Base-by-base conservation (phyloP, 2,329 filamentous ascomycete genomes). In the Fusarium euwallaceae region DNA sequence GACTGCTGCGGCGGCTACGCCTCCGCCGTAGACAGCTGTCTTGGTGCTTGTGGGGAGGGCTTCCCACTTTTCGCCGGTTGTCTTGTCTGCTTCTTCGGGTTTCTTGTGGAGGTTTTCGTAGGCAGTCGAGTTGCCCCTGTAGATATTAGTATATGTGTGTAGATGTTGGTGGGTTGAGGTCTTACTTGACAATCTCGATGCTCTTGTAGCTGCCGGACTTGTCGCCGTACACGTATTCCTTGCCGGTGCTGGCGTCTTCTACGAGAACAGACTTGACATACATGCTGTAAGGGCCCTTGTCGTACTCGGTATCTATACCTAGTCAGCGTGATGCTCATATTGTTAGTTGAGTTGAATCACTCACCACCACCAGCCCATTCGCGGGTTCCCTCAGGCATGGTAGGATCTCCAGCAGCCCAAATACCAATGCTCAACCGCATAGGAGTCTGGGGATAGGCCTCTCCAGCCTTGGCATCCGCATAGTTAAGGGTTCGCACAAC, bases 371-470 rank as follows among this genome's bases (percentile, higher is more conserved):
- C 92, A 67, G 92, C 92, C 92, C 92, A 94, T 66, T 91, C 84
- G 61, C 92, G 89, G 2, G 91, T 93, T 14, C 88, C 86, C 61
- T 87, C 51, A 48, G 88, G 82, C 79, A 92, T 81, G 45, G 84
- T 79, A 7, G 90, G 83, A 73, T 94, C 87, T 71, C 91, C 87
- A 66, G 90, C 87, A 61, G 92, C 89, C 88, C 90, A 92, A 75
- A 93, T 91, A 64, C 92, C 92, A 20, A 94, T 79, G 62, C 90
- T 91, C 60, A 94, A 82, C 61, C 90, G 89, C 91, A 93, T 93
- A 2, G 94, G 94, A 0, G 93, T 95, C 80, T 96, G 94, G 0
- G 94, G 94, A 81, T 90, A 95, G 80, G 89, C 88, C 60, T 88
- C 81, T 14, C 91, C 90, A 75, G 88, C 88, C 80, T 91, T 88